A percentile compares a stretch with the other conserved stretches of the same genome.
These are phyloP conservation scores for Solanum virginianum DNA, from an alignment of 257 asterid species.

Conservation along the genomic window DNA sequence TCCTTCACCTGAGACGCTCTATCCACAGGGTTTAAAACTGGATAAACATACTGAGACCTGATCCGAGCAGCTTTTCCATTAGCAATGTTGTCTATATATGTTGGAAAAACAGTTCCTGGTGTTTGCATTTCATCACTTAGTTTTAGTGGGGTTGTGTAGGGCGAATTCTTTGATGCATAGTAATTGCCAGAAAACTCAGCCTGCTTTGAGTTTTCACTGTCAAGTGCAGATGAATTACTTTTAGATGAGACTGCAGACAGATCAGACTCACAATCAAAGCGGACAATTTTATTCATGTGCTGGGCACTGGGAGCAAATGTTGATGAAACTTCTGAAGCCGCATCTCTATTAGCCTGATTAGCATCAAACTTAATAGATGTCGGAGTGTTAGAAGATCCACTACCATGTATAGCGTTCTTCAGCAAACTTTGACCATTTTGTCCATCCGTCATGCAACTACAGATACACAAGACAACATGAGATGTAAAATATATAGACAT, in stretches of 20 bases:
- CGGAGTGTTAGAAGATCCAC: background rate
- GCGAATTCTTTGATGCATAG: constrained; percentile 30
- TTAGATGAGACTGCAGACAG: constrained; percentile 22
- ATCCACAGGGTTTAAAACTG: constrained; percentile 40
- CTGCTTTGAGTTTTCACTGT: constrained; percentile 19
- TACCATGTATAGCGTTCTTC: constrained; percentile 16
- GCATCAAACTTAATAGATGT: background rate
- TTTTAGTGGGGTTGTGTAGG: constrained; percentile 70
- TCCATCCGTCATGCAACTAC: constrained; percentile 49
- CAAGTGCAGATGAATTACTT: constrained; percentile 35
- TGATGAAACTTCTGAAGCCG: constrained; percentile 24
- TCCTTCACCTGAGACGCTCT: constrained; percentile 24
- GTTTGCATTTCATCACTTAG: constrained; percentile 82
- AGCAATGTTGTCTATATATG: constrained; percentile 27
- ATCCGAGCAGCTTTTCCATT: constrained; percentile 35
- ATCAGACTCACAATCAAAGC: constrained; percentile 27
- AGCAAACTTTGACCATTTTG: constrained; percentile 16
- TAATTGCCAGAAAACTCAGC: constrained; percentile 17
- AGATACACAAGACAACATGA: background rate
- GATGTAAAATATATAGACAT: background rate
- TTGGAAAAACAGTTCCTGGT: constrained; percentile 81
- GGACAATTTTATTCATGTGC: constrained; percentile 29
- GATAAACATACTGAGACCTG: constrained; percentile 58
- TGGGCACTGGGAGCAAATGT: constrained; percentile 19
- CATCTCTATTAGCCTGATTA: constrained; percentile 1